These are phyloP conservation scores for Limnomonas spitsbergensis DNA, from an alignment of 139 green algal species.

Conservation along the genomic window DNA sequence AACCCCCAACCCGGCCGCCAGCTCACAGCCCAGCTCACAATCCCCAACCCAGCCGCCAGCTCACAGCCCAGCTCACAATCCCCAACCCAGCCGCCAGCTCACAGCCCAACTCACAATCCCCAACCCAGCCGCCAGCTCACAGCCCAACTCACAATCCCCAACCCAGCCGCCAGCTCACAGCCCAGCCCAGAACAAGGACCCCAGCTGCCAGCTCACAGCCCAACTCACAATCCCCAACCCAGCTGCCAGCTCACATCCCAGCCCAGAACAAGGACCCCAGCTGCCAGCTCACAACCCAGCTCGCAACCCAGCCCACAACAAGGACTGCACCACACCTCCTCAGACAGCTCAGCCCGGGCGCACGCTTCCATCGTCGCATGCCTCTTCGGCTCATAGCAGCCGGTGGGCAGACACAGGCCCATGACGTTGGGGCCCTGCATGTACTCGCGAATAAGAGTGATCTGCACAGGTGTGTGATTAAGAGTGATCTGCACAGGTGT, in stretches of 20 bases:
- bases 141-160: background rate
- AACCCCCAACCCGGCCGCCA: too few relatives aligned
- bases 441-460: constrained; percentile 76
- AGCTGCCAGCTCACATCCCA: background rate
- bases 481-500: too few relatives aligned
- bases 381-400: constrained; percentile 59
- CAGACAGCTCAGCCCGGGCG: constrained; percentile 24
- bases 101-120: too few relatives aligned
- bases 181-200: background rate
- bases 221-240: background rate
- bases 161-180: background rate
- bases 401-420: constrained; percentile 70
- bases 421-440: constrained; percentile 63
- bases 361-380: constrained; percentile 55
- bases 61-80: too few relatives aligned
- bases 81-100: too few relatives aligned
- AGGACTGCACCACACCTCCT: constrained; percentile 6
- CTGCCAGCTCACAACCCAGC: background rate
- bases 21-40: too few relatives aligned
- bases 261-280: background rate
- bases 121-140: too few relatives aligned
- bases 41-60: too few relatives aligned
- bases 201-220: background rate
- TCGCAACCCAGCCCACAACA: too few relatives aligned
- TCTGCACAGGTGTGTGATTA: too few relatives aligned